Base-by-base conservation (phyloP, 1,284 basidiomycete genomes). In the Cryptococcus wingfieldii region DNA sequence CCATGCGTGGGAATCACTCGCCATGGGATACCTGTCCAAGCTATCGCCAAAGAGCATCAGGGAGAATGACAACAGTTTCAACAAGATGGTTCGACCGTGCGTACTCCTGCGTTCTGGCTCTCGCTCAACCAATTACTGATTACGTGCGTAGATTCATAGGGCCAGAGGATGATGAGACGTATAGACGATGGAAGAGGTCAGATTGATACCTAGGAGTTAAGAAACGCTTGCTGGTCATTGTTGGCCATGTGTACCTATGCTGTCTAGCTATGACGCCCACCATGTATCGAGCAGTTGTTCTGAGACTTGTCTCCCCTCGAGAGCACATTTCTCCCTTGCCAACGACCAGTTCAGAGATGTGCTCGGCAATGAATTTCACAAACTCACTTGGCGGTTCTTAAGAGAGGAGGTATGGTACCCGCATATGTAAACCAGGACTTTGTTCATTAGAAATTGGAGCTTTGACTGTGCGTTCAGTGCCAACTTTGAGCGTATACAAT, bases 1-100 rank as follows among this genome's bases (percentile, higher is more conserved):
- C 57, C 78, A 79, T 57, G 74, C 77, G 0, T 79, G 78, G 78
- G 78, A 79, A 62, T 71, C 67, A 12, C 58, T 77, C 6, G 76
- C 78, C 8, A 76, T 75, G 73, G 58, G 64, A 38, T 77, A 72
- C 51, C 65, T 79, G 19, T 23, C 50, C 0, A 60, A 63, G 7
- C 63, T 79, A 18, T 69, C 68, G 5, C 77, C 77, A 0, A 47
- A 62, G 7, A 56, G 51, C 2, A 73, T 79, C 31, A 60, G 68
- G 25, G 60, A 65, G 39, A 56, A 64, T n/a, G 61, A 74, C 49
- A 74, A 70, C 38, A 75, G 72, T 47, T 79, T 79, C 57, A 69
- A 75, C 52, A 58, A 66, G 47, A 68, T 79, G 58, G 72, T 76
- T 19, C 58, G 69, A 54, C 65, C 70, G 68, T 76, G 54, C 67